Evolutionary conservation across 1,284 basidiomycete genomes (phyloP).

Genomic region (Trichosporon asahii): DNA sequence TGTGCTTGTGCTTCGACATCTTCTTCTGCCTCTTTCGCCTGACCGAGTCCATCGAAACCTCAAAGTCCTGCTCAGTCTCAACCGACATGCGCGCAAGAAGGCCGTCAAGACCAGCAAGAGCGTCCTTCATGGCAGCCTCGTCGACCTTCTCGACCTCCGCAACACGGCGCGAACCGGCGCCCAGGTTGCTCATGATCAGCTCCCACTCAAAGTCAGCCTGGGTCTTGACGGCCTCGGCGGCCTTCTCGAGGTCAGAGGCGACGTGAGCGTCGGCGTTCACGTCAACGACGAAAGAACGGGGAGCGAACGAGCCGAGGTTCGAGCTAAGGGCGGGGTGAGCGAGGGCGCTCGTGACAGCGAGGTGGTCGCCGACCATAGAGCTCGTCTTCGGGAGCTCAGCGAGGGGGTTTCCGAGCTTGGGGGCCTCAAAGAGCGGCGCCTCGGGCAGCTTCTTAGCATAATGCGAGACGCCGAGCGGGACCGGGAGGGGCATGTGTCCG

Average conservation of each 20-base stretch:
- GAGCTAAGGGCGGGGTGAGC: conserved; percentile 21
- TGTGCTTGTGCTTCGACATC: conserved; percentile 53
- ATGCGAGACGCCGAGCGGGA: conserved; percentile 30
- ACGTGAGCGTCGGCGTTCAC: conserved; percentile 22
- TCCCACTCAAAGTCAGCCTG: conserved; percentile 16
- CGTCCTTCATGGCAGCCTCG: conserved; percentile 14
- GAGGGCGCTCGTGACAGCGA: conserved; percentile 20
- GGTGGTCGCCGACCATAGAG: conserved; percentile 22
- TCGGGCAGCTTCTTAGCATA: conserved; percentile 10
- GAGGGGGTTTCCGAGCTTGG: conserved; percentile 12
- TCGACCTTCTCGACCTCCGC: conserved; percentile 6
- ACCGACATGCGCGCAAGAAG: conserved; percentile 22
- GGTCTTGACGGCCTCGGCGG: conserved; percentile 13
- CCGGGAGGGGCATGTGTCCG: conserved; percentile 36
- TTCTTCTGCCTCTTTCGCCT: conserved; percentile 48
- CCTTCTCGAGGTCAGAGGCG: conserved; percentile 13
- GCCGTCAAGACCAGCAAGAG: conserved; percentile 21
- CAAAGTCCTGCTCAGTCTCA: conserved; percentile 13
- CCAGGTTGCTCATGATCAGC: conserved; percentile 10
- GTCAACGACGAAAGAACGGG: conserved; percentile 15
- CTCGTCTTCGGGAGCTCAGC: conserved; percentile 8
- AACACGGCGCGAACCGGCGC: background rate
- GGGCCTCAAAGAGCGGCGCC: conserved; percentile 18
- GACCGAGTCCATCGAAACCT: conserved; percentile 37
- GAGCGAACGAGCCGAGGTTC: background rate